Evolutionary conservation across 2,329 filamentous ascomycete genomes (phyloP), one percentile per base, ranked within the genome.

Genomic region (Penicillium sp.): DNA sequence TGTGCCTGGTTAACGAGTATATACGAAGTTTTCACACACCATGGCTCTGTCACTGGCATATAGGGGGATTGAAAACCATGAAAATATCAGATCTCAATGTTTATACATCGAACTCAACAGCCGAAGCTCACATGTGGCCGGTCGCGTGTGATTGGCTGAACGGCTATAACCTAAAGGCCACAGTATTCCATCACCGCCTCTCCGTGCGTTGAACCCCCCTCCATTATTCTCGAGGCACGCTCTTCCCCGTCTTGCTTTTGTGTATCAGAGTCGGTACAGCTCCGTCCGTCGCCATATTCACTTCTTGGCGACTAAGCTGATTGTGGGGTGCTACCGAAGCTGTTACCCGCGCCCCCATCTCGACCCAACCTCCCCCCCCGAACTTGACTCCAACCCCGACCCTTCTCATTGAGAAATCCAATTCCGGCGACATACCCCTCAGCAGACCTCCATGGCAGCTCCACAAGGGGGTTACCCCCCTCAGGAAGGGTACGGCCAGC

Each of bases 381-480:
- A 56, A 31, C 51, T 48, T 43, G 40, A 51, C 42, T 36, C 48
- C 41, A 38, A 49, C 45, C 53, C 20, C 57, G 39, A 48, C 41
- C 38, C 16, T 45, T 28, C 46, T 22, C 46, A 38, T 27, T 42
- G 30, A 45, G 50, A 39, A 42, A 35, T 20, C 50, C 30, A 22
- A 38, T 30, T 48, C 13, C 38, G 45, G 36, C 40, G 18, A 43
- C 35, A 47, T 41, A 48, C 22, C 46, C 25, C 44, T n/a, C 36
- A 48, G 8, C 38, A 54, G n/a, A 59, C 51, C 58, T 62, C 53
- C 55, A 80, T 81, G 78, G 74, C 78, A 60, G 70, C 77, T 65
- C 76, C 78, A 62, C 78, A 79, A 67, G 75, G 75, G 63, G 76
- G 73, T 55, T 80, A 79, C 63, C 77, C 73, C 69, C 75, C 74